A percentile compares a stretch with the other conserved stretches of the same genome.
These are phyloP conservation scores for Fraxinus anomala DNA, from an alignment of 257 asterid species.

Conservation along the genomic window DNA sequence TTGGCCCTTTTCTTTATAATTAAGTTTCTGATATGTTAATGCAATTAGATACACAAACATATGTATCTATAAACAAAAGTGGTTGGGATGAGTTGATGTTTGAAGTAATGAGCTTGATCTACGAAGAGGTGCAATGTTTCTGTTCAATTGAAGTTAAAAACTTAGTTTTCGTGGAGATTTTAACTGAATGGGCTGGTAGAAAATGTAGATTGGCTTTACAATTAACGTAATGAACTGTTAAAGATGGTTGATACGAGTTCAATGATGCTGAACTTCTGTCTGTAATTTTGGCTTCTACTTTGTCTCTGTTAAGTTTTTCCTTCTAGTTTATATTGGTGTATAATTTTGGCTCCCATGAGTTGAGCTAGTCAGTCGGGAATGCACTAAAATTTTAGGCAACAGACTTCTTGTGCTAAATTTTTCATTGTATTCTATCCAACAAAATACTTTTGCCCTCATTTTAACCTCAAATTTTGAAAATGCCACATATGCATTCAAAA, in stretches of 20 bases:
- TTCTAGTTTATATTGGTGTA: background rate
- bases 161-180: background rate
- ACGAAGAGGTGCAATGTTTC: background rate
- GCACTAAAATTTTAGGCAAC: background rate
- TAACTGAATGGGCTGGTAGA: slow-evolving; percentile 12
- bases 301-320: background rate
- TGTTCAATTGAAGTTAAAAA: background rate
- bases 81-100: slow-evolving; percentile 4
- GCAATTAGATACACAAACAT: background rate
- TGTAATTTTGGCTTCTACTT: background rate
- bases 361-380: background rate
- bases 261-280: background rate
- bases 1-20: background rate
- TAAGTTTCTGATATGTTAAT: background rate
- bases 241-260: background rate
- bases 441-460: background rate
- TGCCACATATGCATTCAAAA: background rate
- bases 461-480: background rate
- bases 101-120: slow-evolving; percentile 27
- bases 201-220: slow-evolving; percentile 7
- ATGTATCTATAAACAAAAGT: background rate
- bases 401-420: background rate
- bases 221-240: background rate
- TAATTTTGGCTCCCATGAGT: background rate
- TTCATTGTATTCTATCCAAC: background rate